A percentile compares a stretch with the other conserved stretches of the same genome.
phyloP scores from a whole-genome alignment of 139 green algal genomes.

The Haematococcus lacustris region DNA sequence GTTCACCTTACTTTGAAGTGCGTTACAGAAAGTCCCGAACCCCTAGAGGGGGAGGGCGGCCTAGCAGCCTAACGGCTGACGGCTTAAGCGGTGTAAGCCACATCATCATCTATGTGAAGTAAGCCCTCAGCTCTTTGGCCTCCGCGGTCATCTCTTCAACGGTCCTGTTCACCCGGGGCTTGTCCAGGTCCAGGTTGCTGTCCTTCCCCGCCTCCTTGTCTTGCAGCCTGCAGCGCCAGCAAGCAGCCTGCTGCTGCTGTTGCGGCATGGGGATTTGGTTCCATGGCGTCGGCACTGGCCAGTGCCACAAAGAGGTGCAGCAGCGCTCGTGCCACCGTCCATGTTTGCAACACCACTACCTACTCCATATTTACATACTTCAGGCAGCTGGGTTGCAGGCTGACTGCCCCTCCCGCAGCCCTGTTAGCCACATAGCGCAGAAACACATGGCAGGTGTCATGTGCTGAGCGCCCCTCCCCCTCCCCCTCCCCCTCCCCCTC shows the following conservation, averaged over 20 bases:
- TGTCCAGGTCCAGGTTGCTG: conserved; percentile 64
- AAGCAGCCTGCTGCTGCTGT: not conserved
- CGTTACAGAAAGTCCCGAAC: too few relatives aligned
- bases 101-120: not conserved
- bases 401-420: too few relatives aligned
- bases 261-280: not conserved
- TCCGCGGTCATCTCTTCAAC: conserved; percentile 75
- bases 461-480: too few relatives aligned
- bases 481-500: too few relatives aligned
- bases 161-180: conserved; percentile 49
- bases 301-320: not conserved
- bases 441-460: too few relatives aligned
- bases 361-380: too few relatives aligned
- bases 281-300: not conserved
- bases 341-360: too few relatives aligned
- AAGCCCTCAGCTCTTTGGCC: conserved; percentile 40
- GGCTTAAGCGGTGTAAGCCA: too few relatives aligned
- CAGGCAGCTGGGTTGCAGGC: not conserved
- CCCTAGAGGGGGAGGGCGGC: too few relatives aligned
- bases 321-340: not conserved
- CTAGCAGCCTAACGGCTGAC: too few relatives aligned
- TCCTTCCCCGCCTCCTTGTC: not conserved
- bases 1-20: too few relatives aligned
- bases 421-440: too few relatives aligned
- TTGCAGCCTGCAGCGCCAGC: not conserved